Conservation (phyloP, 2,329 filamentous ascomycete genomes). For the Pseudocercospora ulei region DNA sequence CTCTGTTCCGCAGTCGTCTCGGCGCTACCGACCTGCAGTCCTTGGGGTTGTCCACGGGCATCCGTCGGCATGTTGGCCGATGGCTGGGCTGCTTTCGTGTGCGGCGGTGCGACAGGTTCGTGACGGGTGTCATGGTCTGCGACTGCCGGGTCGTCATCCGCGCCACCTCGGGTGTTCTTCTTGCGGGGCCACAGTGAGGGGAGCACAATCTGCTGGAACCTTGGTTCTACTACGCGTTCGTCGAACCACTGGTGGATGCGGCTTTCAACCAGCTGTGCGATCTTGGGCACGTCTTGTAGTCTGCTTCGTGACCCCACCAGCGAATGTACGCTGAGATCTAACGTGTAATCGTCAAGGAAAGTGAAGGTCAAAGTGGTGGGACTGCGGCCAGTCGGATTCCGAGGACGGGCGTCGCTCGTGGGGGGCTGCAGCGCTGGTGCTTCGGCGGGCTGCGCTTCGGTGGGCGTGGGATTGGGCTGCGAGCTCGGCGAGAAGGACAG, state of each 20-base stretch:
- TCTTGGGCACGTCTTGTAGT: conserved; percentile 78
- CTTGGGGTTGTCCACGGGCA: conserved; percentile 10
- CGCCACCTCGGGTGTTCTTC: conserved; percentile 68
- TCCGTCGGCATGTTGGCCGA: conserved; percentile 4
- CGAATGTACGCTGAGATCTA: conserved; percentile 72
- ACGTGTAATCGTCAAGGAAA: conserved; percentile 77
- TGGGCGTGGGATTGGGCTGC: conserved; percentile 32
- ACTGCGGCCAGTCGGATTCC: conserved; percentile 38
- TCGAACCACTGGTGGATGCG: conserved; percentile 80
- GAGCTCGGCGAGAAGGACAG: conserved; percentile 76
- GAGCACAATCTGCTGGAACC: conserved; percentile 76
- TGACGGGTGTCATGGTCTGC: conserved; percentile 15
- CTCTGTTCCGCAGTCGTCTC: conserved; percentile 32
- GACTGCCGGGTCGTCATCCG: conserved; percentile 46
- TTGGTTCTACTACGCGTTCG: conserved; percentile 72
- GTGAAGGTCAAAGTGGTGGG: conserved; percentile 84
- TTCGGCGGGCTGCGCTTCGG: conserved; percentile 27
- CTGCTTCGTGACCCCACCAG: conserved; percentile 69
- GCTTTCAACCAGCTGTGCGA: conserved; percentile 71
- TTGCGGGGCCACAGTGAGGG: conserved; percentile 76
- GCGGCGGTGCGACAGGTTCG: conserved; percentile 16
- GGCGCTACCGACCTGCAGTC: conserved; percentile 8
- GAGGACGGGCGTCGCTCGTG: conserved; percentile 31
- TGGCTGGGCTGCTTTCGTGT: conserved; percentile 13
- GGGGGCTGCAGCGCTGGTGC: conserved; percentile 21